Evolutionary conservation across 176 grass and related monocot species (phyloP).

Genomic region (Ananas comosus): DNA sequence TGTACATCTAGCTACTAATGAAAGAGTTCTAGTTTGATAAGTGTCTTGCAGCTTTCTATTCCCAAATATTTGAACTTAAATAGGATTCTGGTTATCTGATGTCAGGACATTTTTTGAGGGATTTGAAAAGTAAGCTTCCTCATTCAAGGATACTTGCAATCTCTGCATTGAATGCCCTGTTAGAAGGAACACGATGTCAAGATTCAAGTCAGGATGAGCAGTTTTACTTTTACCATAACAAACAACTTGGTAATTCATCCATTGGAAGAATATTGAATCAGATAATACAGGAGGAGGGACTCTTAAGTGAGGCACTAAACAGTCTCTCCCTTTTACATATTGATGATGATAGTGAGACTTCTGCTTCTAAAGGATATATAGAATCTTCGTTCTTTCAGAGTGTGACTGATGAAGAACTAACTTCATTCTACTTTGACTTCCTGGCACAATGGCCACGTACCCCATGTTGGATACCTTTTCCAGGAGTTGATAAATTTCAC

Average conservation of each 20-base stretch:
- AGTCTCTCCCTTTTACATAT: conserved; percentile 83
- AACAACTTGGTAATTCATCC: conserved; percentile 27
- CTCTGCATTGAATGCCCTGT: conserved; percentile 85
- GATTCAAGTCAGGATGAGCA: conserved; percentile 25
- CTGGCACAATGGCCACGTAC: conserved; percentile 83
- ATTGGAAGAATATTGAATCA: conserved; percentile 55
- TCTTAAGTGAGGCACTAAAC: conserved; percentile 63
- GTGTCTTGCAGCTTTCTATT: too few relatives aligned
- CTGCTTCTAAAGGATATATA: conserved; percentile 50
- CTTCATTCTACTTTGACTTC: conserved; percentile 96
- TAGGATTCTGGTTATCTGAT: conserved; percentile 24
- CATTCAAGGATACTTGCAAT: conserved; percentile 97
- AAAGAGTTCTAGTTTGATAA: too few relatives aligned
- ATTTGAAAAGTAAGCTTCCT: conserved; percentile 93
- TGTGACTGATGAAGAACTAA: conserved; percentile 69
- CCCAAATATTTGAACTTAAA: not conserved
- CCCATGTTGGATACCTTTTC: conserved; percentile 82
- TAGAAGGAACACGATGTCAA: conserved; percentile 57
- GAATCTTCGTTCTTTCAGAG: conserved; percentile 80
- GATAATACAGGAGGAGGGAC: conserved; percentile 68
- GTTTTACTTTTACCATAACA: conserved; percentile 15
- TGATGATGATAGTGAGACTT: conserved; percentile 67
- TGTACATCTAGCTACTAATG: conserved; percentile 1
- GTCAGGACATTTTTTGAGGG: conserved; percentile 82
- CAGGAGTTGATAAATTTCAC: conserved; percentile 53